A percentile compares a stretch with the other conserved stretches of the same genome.
Conservation (phyloP, 495 filamentous ascomycete species). For the Apiosordaria backusii region DNA sequence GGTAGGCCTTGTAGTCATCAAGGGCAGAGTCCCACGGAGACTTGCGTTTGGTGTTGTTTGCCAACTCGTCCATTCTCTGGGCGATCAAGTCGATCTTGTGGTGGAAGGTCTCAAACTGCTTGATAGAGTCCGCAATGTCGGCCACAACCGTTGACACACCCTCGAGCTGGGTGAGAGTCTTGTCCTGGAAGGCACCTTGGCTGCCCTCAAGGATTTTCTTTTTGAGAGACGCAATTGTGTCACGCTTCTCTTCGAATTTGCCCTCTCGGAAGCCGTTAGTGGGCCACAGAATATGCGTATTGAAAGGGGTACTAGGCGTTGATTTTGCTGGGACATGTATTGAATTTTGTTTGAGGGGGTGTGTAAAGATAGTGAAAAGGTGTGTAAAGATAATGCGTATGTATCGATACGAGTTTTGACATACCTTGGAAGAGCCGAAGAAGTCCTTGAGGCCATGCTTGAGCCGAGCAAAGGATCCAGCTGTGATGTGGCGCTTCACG, state of each 20-base stretch:
- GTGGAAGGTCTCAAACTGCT: constrained; percentile 21
- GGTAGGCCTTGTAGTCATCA: constrained; percentile 21
- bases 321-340: too few species aligned
- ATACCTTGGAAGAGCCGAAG: constrained; percentile 21
- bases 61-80: constrained; percentile 15
- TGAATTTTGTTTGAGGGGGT: too few species aligned
- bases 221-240: constrained; percentile 20
- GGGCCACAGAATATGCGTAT: too few species aligned
- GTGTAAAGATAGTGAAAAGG: too few species aligned
- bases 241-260: constrained; percentile 28
- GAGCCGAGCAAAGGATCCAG: constrained; percentile 20
- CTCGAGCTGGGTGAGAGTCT: constrained; percentile 23
- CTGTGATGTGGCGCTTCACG: constrained; percentile 26
- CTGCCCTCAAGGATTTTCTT: constrained; percentile 29
- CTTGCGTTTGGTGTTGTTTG: constrained; percentile 25
- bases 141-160: constrained; percentile 16
- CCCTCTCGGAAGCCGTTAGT: too few species aligned
- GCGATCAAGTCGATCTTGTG: constrained; percentile 13
- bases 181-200: constrained; percentile 30
- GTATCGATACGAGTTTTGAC: too few species aligned
- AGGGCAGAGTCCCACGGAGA: constrained; percentile 29
- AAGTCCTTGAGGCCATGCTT: constrained; percentile 32
- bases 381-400: too few species aligned
- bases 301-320: too few species aligned
- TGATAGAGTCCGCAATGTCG: constrained; percentile 20